Percentiles rank a stretch among this genome's conserved stretches.
These are phyloP conservation scores for Ehretia macrophylla DNA, from an alignment of 257 asterid genomes.

Conservation along the genomic window DNA sequence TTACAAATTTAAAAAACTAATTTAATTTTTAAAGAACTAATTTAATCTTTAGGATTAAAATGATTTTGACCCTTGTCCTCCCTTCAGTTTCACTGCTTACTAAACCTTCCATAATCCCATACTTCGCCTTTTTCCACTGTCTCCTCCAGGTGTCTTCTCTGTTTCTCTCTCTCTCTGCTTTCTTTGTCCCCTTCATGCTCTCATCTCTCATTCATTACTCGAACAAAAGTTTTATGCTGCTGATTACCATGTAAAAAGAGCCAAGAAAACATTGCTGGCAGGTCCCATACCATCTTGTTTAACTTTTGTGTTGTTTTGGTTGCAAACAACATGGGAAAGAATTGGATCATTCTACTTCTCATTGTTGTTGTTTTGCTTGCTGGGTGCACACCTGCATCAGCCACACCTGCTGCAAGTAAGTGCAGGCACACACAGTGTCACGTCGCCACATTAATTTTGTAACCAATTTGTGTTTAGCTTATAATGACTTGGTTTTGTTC, in stretches of 20 bases:
- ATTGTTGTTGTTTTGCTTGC: constrained; percentile 34
- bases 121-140: neutral
- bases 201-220: constrained; percentile 23
- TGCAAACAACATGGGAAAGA: constrained; percentile 43
- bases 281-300: constrained; percentile 3
- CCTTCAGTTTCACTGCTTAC: constrained; percentile 22
- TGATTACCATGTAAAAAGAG: constrained; percentile 21
- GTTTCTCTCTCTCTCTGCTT: constrained; percentile 1
- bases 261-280: neutral
- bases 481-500: neutral
- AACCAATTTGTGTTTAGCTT: neutral
- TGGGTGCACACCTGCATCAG: constrained; percentile 61
- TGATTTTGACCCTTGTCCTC: too few species aligned
- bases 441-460: neutral
- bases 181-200: constrained; percentile 31
- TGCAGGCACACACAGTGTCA: neutral
- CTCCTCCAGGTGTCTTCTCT: constrained; percentile 14
- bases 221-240: constrained; percentile 1
- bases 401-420: constrained; percentile 90
- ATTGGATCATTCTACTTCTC: constrained; percentile 24
- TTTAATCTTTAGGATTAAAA: too few species aligned
- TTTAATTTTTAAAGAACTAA: too few species aligned
- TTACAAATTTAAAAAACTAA: too few species aligned
- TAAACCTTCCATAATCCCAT: constrained; percentile 8
- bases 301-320: constrained; percentile 1